These are phyloP conservation scores for Brassica juncea DNA, from an alignment of 345 rosid genomes.

Conservation along the genomic window DNA sequence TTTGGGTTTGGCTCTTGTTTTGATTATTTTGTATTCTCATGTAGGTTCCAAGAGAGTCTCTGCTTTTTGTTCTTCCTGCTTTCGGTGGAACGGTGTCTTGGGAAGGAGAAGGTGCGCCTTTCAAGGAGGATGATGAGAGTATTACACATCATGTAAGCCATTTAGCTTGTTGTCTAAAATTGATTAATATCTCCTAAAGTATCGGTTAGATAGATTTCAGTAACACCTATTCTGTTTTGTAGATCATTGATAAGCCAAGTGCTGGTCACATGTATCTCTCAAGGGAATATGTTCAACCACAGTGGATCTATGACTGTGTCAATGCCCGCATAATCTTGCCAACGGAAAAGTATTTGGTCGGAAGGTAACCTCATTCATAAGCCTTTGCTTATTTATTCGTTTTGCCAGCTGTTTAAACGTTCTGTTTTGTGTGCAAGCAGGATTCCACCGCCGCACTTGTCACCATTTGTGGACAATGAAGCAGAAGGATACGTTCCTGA, in stretches of 20 bases:
- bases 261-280: slow-evolving; percentile 82
- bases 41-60: slow-evolving; percentile 93
- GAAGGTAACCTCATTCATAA: slow-evolving; percentile 57
- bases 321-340: slow-evolving; percentile 81
- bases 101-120: slow-evolving; percentile 97
- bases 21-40: slow-evolving; percentile 1
- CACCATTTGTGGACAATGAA: slow-evolving; percentile 88
- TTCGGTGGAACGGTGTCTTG: slow-evolving; percentile 95
- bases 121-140: slow-evolving; percentile 69
- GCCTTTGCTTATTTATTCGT: neutral
- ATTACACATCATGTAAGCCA: slow-evolving; percentile 85
- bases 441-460: slow-evolving; percentile 84
- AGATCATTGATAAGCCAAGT: slow-evolving; percentile 91
- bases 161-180: slow-evolving; percentile 9
- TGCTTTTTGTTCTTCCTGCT: slow-evolving; percentile 88
- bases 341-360: slow-evolving; percentile 66
- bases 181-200: neutral
- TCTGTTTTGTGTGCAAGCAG: slow-evolving; percentile 34
- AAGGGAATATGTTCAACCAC: slow-evolving; percentile 90
- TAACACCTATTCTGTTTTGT: slow-evolving; percentile 29
- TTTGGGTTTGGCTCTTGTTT: neutral
- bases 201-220: neutral
- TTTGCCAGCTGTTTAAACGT: neutral
- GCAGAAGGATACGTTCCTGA: slow-evolving; percentile 92
- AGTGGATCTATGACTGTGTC: slow-evolving; percentile 85